phyloP scores from a whole-genome alignment of 306 rosid genomes.

The Datisca glomerata region DNA sequence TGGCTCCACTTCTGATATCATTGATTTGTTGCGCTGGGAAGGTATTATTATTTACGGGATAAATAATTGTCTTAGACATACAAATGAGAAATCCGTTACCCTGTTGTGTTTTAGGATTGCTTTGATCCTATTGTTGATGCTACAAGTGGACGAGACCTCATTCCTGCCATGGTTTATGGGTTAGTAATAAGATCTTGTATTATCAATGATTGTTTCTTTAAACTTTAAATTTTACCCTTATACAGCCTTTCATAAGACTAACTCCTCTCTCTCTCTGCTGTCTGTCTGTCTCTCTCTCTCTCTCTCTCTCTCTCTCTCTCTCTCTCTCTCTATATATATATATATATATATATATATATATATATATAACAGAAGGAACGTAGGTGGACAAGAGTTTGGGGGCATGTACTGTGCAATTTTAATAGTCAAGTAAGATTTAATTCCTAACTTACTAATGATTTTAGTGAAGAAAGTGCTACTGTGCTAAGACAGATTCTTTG shows the following conservation, averaged over 20 bases:
- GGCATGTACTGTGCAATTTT: constrained; percentile 87
- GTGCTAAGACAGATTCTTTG: constrained; percentile 16
- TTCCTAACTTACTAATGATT: too few relatives aligned
- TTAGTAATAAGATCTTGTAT: constrained; percentile 17
- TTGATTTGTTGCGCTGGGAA: too few relatives aligned
- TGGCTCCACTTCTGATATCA: too few relatives aligned
- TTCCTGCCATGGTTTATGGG: constrained; percentile 98
- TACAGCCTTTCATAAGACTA: constrained; percentile 1
- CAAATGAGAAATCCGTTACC: neutral
- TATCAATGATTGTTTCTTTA: neutral
- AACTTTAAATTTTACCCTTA: constrained; percentile 8
- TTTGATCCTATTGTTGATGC: constrained; percentile 85
- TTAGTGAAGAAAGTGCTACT: too few relatives aligned
- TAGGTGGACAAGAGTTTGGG: constrained; percentile 85
- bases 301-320: too few relatives aligned
- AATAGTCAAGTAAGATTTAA: constrained; percentile 74
- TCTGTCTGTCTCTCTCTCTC: constrained; percentile 14
- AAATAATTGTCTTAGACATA: too few relatives aligned
- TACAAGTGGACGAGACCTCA: constrained; percentile 81
- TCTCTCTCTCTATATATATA: too few relatives aligned
- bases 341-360: too few relatives aligned
- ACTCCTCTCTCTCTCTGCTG: constrained; percentile 4
- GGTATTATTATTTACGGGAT: too few relatives aligned
- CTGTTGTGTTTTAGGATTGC: constrained; percentile 56
- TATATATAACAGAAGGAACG: constrained; percentile 78